Evolutionary conservation across 352 stramenopile species (phyloP), one percentile per base, ranked within the genome.

Genomic region (Phytophthora hybrid): DNA sequence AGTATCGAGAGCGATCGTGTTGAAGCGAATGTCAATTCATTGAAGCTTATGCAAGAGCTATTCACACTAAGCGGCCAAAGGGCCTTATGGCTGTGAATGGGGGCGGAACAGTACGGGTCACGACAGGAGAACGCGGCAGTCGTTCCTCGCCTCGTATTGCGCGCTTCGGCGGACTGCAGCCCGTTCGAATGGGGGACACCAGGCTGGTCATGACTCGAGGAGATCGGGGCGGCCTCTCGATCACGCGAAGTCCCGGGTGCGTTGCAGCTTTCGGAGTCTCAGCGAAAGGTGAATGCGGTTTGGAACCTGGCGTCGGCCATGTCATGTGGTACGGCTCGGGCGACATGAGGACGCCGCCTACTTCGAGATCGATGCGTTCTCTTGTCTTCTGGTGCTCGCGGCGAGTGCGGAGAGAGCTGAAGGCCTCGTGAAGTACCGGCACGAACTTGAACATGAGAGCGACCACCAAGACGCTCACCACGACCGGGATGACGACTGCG

Each of bases 371-470:
- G 8, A 76, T 67, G 44, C 21, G 32, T 23, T 64, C 63, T 51
- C 39, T 34, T 18, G 61, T 39, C 29, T 73, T 66, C 5, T 69
- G 32, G 13, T 59, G 37, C 66, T 76, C 46, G 5, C 63, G 55
- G 71, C 60, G 60, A 10, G 49, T 34, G 8, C 71, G 55, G 1
- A 67, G 29, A 11, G 32, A 71, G 14, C 55, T 13, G 19, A 73
- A 52, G 13, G 32, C n/a, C 8, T 39, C 18, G n/a, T 60, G 29
- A 7, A 71, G 46, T 55, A 57, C 64, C 3, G 63, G 53, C 1
- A 81, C 34, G 75, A 84, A 83, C 67, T 81, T 85, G 63, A 87
- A 56, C 31, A 73, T 73, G 26, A 89, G 41, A 16, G 70, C 74
- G 58, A 77, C 55, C 46, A 82, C 37, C 53, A 85, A 70, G 59